A percentile compares a stretch with the other conserved stretches of the same genome.
Evolutionary conservation across 73 alveolate species (phyloP).

Genomic region (Tetrahymena elliotti): DNA sequence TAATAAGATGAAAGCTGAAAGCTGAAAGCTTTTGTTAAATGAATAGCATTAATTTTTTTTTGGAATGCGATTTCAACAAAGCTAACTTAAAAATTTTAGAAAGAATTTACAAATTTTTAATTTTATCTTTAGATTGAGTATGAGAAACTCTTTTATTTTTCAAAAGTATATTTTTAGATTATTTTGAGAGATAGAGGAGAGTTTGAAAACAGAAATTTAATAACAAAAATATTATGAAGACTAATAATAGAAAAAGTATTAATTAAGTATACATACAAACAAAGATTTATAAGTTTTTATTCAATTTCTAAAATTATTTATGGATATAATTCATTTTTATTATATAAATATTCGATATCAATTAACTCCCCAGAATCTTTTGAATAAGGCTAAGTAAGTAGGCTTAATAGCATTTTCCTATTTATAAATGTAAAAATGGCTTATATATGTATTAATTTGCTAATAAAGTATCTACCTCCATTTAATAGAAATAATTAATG

Average conservation of each 20-base stretch:
- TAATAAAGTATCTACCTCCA: constrained; percentile 2
- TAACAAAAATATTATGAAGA: too few species aligned
- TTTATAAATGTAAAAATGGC: not conserved
- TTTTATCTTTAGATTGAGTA: too few species aligned
- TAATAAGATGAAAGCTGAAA: too few species aligned
- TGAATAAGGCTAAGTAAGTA: constrained; percentile 15
- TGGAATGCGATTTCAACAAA: too few species aligned
- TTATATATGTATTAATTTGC: not conserved
- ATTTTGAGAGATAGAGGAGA: not conserved
- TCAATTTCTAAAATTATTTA: not conserved
- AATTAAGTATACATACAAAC: not conserved
- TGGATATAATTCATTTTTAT: not conserved
- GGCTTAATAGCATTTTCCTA: constrained; percentile 36
- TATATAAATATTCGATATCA: not conserved
- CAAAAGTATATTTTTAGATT: not conserved
- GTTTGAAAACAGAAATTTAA: too few species aligned
- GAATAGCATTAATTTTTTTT: too few species aligned
- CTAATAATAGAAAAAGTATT: not conserved
- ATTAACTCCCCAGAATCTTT: constrained; percentile 39
- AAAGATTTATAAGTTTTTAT: not conserved
- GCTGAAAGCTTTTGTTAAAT: too few species aligned
- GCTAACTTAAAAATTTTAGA: too few species aligned
- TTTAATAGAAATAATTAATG: constrained; percentile 33
- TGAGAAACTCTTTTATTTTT: too few species aligned
- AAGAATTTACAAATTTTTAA: too few species aligned